Evolutionary conservation across 2,329 filamentous ascomycete species (phyloP).

Genomic region (Xylaria multiplex): DNA sequence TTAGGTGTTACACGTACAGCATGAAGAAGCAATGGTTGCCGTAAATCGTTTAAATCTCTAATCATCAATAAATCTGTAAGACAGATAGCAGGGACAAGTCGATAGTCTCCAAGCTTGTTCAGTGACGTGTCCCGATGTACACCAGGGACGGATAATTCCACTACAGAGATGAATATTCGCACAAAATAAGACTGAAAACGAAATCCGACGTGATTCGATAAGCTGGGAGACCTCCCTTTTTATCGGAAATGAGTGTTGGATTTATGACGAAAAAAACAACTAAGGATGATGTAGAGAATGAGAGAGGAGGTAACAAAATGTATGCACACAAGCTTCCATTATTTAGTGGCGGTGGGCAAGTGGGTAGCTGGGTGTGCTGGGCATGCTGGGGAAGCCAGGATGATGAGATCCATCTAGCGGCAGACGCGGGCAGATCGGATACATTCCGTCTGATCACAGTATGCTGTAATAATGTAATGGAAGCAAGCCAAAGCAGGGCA

Average conservation of each 20-base stretch:
- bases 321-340: conserved; percentile 21
- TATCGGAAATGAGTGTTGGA: background rate
- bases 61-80: conserved; percentile 9
- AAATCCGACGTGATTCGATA: conserved; percentile 7
- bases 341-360: conserved; percentile 26
- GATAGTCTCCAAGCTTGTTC: conserved; percentile 2
- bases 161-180: background rate
- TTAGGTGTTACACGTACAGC: conserved; percentile 21
- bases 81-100: conserved; percentile 4
- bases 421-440: conserved; percentile 36
- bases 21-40: conserved; percentile 3
- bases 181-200: background rate
- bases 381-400: background rate
- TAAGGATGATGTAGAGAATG: background rate
- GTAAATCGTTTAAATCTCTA: conserved; percentile 6
- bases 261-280: conserved; percentile 19
- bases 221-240: background rate
- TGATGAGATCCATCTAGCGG: conserved; percentile 24
- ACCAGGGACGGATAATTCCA: conserved; percentile 1
- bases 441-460: conserved; percentile 19
- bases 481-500: conserved; percentile 22
- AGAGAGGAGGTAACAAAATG: conserved; percentile 7
- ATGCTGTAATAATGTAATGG: conserved; percentile 15
- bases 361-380: background rate
- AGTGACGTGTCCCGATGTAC: conserved; percentile 2